Evolutionary conservation across 768 basidiomycete genomes (phyloP).

Genomic region (Trametes elegans): DNA sequence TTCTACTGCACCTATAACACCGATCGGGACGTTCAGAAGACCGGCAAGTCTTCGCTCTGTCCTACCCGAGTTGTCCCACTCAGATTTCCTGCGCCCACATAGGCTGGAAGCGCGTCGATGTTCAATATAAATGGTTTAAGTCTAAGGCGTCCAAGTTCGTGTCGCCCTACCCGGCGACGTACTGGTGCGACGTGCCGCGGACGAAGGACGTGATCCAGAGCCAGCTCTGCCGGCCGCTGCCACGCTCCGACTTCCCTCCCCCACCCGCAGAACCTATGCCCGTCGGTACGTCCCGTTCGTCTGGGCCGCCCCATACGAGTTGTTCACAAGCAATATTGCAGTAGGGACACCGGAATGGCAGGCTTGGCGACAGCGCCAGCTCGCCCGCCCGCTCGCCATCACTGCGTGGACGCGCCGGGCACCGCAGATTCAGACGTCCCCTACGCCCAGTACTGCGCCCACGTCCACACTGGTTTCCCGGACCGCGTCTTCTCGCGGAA

Average conservation of each 20-base stretch:
- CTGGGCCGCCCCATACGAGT: too few relatives aligned
- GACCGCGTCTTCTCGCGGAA: not conserved
- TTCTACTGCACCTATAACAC: conserved; percentile 41
- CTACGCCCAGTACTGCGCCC: not conserved
- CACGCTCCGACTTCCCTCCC: conserved; percentile 29
- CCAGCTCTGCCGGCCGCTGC: conserved; percentile 45
- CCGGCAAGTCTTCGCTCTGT: conserved; percentile 39
- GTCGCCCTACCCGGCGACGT: conserved; percentile 40
- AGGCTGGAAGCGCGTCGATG: conserved; percentile 49
- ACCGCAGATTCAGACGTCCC: not conserved
- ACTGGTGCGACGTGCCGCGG: conserved; percentile 38
- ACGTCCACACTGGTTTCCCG: not conserved
- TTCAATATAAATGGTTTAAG: conserved; percentile 44
- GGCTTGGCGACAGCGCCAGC: conserved; percentile 4
- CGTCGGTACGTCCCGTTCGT: conserved; percentile 36
- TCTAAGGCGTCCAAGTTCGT: conserved; percentile 28
- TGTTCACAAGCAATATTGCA: too few relatives aligned
- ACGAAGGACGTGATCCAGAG: conserved; percentile 37
- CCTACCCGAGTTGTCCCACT: too few relatives aligned
- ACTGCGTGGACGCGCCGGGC: not conserved
- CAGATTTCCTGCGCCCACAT: too few relatives aligned
- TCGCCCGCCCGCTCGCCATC: not conserved
- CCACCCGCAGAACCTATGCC: conserved; percentile 30
- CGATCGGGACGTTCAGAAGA: conserved; percentile 43
- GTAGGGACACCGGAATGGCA: conserved; percentile 23